phyloP scores from a whole-genome alignment of 441 rosid species.

The Geranium incanum region DNA sequence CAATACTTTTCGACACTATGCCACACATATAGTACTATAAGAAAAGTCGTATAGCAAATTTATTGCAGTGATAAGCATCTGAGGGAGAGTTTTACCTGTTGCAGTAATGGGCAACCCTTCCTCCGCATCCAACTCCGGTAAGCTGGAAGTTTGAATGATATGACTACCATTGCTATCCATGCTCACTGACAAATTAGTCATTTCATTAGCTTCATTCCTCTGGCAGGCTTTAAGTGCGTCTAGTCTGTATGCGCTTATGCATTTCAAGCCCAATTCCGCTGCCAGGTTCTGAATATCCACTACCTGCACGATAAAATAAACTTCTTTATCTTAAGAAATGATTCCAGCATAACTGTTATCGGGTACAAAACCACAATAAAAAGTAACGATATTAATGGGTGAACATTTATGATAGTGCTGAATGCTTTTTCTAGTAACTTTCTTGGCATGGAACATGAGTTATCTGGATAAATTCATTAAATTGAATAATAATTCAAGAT shows the following conservation, averaged over 20 bases:
- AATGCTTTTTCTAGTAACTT: neutral
- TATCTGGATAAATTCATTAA: neutral
- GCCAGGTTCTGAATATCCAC: slow-evolving; percentile 58
- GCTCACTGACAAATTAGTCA: slow-evolving; percentile 17
- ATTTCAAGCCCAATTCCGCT: slow-evolving; percentile 75
- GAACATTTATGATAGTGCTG: neutral
- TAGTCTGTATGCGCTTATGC: slow-evolving; percentile 71
- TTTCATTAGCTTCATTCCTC: slow-evolving; percentile 33
- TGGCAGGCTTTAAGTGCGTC: slow-evolving; percentile 78
- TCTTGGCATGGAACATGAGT: slow-evolving; percentile 3
- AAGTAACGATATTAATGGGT: neutral
- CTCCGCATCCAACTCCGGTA: slow-evolving; percentile 23
- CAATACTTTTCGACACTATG: neutral
- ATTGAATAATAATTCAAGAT: slow-evolving; percentile 1
- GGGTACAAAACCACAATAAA: neutral
- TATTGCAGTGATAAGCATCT: neutral
- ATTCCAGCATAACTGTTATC: neutral
- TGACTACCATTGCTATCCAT: slow-evolving; percentile 21
- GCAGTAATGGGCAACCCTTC: slow-evolving; percentile 18
- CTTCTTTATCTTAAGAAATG: neutral
- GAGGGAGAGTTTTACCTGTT: slow-evolving; percentile 23
- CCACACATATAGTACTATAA: neutral
- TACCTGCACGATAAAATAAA: slow-evolving; percentile 32
- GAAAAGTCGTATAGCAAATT: neutral
- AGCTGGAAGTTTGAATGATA: slow-evolving; percentile 29